Evolutionary conservation across 345 rosid species (phyloP).

Genomic region (Geranium rotundifolium): DNA sequence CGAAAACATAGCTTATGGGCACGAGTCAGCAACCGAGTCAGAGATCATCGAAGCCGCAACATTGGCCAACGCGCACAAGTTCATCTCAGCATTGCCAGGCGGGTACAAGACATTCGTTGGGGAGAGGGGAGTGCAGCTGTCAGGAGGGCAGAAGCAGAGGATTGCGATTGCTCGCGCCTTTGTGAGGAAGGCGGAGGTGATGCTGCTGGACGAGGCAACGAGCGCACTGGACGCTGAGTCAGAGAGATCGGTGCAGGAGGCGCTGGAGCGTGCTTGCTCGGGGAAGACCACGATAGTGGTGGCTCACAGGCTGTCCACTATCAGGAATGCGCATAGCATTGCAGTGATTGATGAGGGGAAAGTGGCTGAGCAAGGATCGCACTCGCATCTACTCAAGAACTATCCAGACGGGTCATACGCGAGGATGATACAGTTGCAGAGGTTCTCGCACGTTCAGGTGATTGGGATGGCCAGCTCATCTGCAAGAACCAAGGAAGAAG

Average conservation of each 20-base stretch:
- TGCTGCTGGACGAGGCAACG: constrained; percentile 1
- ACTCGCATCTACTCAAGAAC: constrained; percentile 12
- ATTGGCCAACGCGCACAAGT: constrained; percentile 1
- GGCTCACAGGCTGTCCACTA: background rate
- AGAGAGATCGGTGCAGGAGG: background rate
- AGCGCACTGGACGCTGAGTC: constrained; percentile 3
- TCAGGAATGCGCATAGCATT: constrained; percentile 1
- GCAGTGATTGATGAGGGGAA: background rate
- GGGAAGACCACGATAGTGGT: background rate
- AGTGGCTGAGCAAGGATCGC: background rate
- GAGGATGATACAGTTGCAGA: constrained; percentile 92
- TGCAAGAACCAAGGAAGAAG: constrained; percentile 49
- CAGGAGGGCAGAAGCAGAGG: constrained; percentile 5
- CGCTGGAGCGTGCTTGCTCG: background rate
- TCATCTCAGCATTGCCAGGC: background rate
- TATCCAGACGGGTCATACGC: background rate
- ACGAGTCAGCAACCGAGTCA: background rate
- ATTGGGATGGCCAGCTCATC: constrained; percentile 74
- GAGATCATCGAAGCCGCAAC: background rate
- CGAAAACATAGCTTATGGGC: constrained; percentile 2
- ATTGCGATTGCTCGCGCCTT: background rate
- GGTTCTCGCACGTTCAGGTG: constrained; percentile 82
- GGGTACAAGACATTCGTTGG: constrained; percentile 2
- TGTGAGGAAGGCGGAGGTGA: background rate
- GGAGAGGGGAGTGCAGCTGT: constrained; percentile 2